Conservation (phyloP, 768 basidiomycete species). For the Amanita polypyramis region DNA sequence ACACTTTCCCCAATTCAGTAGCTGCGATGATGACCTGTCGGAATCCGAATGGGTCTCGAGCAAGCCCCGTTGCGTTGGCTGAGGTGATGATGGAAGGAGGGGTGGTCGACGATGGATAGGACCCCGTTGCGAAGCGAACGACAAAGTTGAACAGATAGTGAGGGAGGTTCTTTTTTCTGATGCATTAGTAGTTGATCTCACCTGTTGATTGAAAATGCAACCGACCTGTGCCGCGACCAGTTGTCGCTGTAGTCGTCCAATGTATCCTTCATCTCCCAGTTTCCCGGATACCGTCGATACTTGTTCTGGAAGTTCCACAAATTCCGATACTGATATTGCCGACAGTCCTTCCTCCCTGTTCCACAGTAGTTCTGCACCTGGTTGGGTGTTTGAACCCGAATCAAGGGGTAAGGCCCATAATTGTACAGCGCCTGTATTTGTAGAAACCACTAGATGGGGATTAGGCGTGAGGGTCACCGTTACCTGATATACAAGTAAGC, state of each 20-base stretch:
- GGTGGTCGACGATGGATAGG: constrained; percentile 41
- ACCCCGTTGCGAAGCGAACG: constrained; percentile 62
- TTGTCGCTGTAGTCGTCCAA: constrained; percentile 44
- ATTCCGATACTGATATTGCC: constrained; percentile 48
- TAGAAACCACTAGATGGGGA: constrained; percentile 42
- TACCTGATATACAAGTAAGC: not conserved
- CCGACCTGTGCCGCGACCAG: constrained; percentile 47
- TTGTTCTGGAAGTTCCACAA: constrained; percentile 71
- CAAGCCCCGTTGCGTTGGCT: constrained; percentile 23
- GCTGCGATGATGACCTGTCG: constrained; percentile 71
- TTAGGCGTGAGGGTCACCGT: not conserved
- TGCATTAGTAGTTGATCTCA: not conserved
- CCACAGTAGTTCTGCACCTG: constrained; percentile 41
- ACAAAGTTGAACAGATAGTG: constrained; percentile 55
- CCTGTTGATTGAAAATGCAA: not conserved
- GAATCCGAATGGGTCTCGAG: constrained; percentile 79
- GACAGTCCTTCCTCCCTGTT: constrained; percentile 74
- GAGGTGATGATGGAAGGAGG: constrained; percentile 20
- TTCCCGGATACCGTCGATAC: constrained; percentile 19
- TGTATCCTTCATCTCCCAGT: constrained; percentile 41
- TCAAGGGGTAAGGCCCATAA: constrained; percentile 28
- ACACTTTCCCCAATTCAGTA: constrained; percentile 64
- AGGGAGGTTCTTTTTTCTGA: constrained; percentile 48
- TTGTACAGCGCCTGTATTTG: constrained; percentile 70
- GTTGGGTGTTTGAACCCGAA: constrained; percentile 14